phyloP scores from a whole-genome alignment of 2,329 filamentous ascomycete species.

The Albifimbria verrucaria region DNA sequence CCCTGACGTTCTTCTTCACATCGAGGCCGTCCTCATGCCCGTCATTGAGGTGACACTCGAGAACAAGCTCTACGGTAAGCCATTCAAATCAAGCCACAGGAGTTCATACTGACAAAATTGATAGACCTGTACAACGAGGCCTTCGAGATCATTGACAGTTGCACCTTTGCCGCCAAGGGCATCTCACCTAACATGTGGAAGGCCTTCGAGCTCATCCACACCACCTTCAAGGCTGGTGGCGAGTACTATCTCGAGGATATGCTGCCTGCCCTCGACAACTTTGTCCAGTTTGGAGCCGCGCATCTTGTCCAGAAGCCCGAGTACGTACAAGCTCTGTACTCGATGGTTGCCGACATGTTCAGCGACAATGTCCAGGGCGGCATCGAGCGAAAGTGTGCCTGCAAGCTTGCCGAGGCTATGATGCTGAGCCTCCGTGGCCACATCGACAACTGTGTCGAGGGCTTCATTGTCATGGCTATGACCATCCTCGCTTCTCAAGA shows the following conservation, averaged over 20 bases:
- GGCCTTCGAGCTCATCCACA: conserved; percentile 93
- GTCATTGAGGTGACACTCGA: conserved; percentile 94
- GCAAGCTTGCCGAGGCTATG: conserved; percentile 94
- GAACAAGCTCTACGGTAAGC: conserved; percentile 87
- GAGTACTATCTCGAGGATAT: conserved; percentile 98
- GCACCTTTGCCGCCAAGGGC: conserved; percentile 93
- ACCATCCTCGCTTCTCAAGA: conserved; percentile 70
- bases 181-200: conserved; percentile 99
- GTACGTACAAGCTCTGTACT: conserved; percentile 83
- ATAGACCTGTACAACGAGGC: conserved; percentile 93
- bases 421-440: conserved; percentile 91
- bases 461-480: conserved; percentile 91
- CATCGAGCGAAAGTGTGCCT: conserved; percentile 93
- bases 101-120: conserved; percentile 12
- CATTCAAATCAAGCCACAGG: background rate
- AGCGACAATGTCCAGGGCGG: conserved; percentile 86
- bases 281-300: conserved; percentile 85
- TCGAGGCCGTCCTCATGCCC: conserved; percentile 95
- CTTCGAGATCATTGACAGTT: conserved; percentile 99
- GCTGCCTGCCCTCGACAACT: conserved; percentile 97
- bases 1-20: conserved; percentile 92
- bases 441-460: conserved; percentile 82
- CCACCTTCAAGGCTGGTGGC: conserved; percentile 94
- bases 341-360: conserved; percentile 96
- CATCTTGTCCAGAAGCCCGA: conserved; percentile 78